Evolutionary conservation across 441 rosid genomes (phyloP).

Genomic region (Brassica balearica): DNA sequence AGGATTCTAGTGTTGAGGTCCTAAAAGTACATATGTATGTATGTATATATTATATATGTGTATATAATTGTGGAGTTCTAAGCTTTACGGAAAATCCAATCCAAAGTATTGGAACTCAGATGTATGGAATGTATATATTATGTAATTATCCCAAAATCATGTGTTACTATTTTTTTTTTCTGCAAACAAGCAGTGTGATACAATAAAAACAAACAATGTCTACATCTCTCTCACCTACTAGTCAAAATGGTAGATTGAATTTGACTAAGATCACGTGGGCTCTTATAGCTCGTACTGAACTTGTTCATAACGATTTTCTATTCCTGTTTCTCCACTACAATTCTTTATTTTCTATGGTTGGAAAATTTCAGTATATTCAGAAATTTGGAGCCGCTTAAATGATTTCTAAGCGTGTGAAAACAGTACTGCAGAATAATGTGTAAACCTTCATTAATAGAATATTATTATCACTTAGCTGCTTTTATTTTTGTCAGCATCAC

Average conservation of each 20-base stretch:
- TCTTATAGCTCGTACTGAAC: conserved; percentile 25
- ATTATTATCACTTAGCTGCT: not conserved
- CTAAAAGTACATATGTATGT: too few species aligned
- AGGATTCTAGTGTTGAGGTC: too few species aligned
- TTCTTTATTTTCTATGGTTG: conserved; percentile 14
- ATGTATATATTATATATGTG: too few species aligned
- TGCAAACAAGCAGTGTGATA: not conserved
- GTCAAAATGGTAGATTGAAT: conserved; percentile 21
- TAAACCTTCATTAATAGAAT: not conserved
- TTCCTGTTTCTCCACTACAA: conserved; percentile 27
- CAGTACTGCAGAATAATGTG: not conserved
- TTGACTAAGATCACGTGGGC: conserved; percentile 38
- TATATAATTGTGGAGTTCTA: too few species aligned
- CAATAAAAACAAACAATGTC: conserved; percentile 7
- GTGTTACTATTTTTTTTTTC: too few species aligned
- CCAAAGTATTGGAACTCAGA: too few species aligned
- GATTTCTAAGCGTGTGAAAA: conserved; percentile 16
- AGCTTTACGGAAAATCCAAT: too few species aligned
- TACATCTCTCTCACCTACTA: not conserved
- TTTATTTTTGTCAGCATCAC: not conserved
- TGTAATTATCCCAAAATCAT: too few species aligned
- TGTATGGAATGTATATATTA: too few species aligned
- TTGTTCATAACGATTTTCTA: conserved; percentile 11
- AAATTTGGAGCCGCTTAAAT: conserved; percentile 4
- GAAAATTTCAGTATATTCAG: conserved; percentile 8